Percentiles rank a stretch among this genome's conserved stretches.
Evolutionary conservation across 768 basidiomycete species (phyloP).

Genomic region (Tulasnella sp.): DNA sequence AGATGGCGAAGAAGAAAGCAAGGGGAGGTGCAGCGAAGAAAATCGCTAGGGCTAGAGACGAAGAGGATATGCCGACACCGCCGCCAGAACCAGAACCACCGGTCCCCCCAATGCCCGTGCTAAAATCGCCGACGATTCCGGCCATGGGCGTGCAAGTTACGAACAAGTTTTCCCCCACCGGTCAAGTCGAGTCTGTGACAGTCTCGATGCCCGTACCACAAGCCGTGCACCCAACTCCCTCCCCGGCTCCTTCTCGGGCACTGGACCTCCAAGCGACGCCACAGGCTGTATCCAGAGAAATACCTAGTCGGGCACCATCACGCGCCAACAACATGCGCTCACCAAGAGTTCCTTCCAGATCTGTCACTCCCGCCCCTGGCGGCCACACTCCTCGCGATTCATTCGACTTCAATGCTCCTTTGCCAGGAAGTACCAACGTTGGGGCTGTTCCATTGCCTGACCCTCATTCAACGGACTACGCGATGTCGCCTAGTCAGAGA

Average conservation of each 20-base stretch:
- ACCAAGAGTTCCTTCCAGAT: background rate
- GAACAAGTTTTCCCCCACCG: conserved; percentile 14
- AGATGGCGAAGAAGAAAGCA: conserved; percentile 10
- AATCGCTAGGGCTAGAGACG: background rate
- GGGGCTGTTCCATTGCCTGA: background rate
- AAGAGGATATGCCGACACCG: conserved; percentile 12
- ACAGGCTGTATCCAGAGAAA: background rate
- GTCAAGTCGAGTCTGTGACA: conserved; percentile 21
- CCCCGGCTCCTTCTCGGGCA: background rate
- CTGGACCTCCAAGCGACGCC: background rate
- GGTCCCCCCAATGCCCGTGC: background rate
- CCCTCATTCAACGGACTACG: conserved; percentile 11
- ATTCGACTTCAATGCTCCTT: background rate
- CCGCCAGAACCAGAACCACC: background rate
- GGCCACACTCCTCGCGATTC: background rate
- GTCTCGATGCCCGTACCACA: background rate
- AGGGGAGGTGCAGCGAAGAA: background rate
- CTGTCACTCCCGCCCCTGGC: background rate
- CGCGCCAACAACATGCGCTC: background rate
- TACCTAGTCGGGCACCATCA: background rate
- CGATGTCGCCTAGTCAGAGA: background rate
- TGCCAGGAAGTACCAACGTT: background rate
- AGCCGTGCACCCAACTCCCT: background rate
- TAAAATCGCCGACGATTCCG: background rate
- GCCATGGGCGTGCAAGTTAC: conserved; percentile 12